Percentiles rank a stretch among this genome's conserved stretches.
Conservation (phyloP, 495 filamentous ascomycete species). For the Lindgomyces ingoldianus region DNA sequence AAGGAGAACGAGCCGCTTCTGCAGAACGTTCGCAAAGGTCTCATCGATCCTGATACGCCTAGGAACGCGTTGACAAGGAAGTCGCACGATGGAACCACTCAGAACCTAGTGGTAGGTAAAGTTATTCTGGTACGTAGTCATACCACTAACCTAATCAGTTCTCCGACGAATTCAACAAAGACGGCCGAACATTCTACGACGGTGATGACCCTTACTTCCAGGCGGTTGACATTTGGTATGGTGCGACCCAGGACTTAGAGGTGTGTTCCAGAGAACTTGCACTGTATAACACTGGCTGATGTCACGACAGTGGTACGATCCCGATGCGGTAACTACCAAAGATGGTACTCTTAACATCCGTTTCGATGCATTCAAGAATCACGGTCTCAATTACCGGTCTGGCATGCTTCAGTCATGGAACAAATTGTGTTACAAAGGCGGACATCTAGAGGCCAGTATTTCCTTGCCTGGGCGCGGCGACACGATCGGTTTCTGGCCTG, state of each 20-base stretch:
- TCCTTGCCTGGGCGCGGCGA: slow-evolving; percentile 73
- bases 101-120: slow-evolving; percentile 63
- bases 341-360: slow-evolving; percentile 67
- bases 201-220: slow-evolving; percentile 73
- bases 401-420: slow-evolving; percentile 87
- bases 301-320: slow-evolving; percentile 68
- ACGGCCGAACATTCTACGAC: slow-evolving; percentile 71
- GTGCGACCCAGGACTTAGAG: slow-evolving; percentile 74
- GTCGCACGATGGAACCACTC: slow-evolving; percentile 59
- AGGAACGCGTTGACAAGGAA: slow-evolving; percentile 58
- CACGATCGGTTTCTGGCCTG: slow-evolving; percentile 73
- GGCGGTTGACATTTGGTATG: slow-evolving; percentile 77
- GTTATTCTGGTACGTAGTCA: background rate
- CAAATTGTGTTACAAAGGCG: slow-evolving; percentile 75
- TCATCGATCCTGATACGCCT: slow-evolving; percentile 76
- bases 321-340: slow-evolving; percentile 69
- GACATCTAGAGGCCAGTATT: slow-evolving; percentile 73
- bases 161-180: slow-evolving; percentile 76
- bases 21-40: slow-evolving; percentile 58
- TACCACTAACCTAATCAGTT: slow-evolving; percentile 44
- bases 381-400: slow-evolving; percentile 69
- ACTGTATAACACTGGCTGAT: background rate
- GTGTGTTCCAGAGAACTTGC: slow-evolving; percentile 39
- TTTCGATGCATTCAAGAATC: slow-evolving; percentile 68
- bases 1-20: slow-evolving; percentile 56